Evolutionary conservation across 352 stramenopile species (phyloP).

Genomic region (Phytophthora colocasiae): DNA sequence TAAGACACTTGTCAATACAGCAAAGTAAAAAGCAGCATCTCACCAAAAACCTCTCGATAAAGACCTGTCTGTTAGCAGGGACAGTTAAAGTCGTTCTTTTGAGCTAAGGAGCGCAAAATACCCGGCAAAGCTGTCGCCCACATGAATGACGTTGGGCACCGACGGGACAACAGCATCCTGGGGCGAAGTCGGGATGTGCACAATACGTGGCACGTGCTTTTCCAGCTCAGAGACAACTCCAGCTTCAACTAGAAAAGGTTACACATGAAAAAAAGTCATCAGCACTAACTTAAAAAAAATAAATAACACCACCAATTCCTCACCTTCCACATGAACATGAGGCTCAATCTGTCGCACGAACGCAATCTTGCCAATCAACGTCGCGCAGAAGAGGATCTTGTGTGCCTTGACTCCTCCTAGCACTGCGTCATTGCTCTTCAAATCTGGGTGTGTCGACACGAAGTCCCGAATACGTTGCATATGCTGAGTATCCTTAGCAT

Average conservation of each 20-base stretch:
- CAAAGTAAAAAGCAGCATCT: conserved; percentile 4
- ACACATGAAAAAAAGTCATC: conserved; percentile 3
- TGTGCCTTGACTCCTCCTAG: conserved; percentile 56
- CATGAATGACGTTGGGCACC: conserved; percentile 57
- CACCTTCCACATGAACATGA: conserved; percentile 85
- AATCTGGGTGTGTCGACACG: conserved; percentile 39
- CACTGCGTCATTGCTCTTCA: conserved; percentile 31
- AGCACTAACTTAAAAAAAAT: background rate
- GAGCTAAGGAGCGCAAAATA: conserved; percentile 74
- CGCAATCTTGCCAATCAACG: conserved; percentile 76
- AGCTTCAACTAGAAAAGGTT: conserved; percentile 49
- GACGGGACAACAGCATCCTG: conserved; percentile 34
- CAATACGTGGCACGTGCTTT: conserved; percentile 79
- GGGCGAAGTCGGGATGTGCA: conserved; percentile 55
- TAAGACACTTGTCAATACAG: conserved; percentile 16
- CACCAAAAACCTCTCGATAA: conserved; percentile 5
- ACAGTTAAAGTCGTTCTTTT: conserved; percentile 42
- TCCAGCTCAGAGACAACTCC: conserved; percentile 68
- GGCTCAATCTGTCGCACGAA: conserved; percentile 91
- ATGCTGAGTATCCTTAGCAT: conserved; percentile 32
- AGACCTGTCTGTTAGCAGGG: conserved; percentile 24
- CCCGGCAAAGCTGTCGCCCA: conserved; percentile 65
- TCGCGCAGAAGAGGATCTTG: conserved; percentile 87
- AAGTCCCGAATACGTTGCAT: conserved; percentile 63
- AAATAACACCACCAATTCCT: background rate